Evolutionary conservation across 2,329 filamentous ascomycete species (phyloP), one percentile per base, ranked within the genome.

Genomic region (Scytalidium sp.): DNA sequence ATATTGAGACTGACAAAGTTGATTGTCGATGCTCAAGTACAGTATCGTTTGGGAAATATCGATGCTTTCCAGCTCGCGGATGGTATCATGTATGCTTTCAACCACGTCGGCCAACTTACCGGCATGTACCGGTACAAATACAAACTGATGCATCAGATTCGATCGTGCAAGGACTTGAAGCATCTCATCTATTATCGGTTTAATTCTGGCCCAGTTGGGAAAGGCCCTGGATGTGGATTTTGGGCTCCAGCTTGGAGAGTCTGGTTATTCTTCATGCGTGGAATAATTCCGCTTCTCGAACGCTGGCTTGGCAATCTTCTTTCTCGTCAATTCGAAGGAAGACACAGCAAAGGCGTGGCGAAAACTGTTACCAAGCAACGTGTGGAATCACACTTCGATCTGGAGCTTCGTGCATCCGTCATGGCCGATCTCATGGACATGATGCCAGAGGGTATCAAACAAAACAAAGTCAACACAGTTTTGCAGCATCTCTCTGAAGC

Each of bases 41-140:
- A 99, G 68, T 99, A 97, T 66, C 87, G 94, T 22, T 76, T 99
- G 36, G 95, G 95, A 51, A 99, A 99, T 64, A 97, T 99, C 56
- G 94, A 99, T 69, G 94, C 95, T 32, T 99, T 99, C 76, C 94
- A 99, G 69, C 84, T 99, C 57, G 94, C 94, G 3, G 94, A 99
- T 69, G 94, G 94, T 69, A 99, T 99, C 50, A 77, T 97, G n/a
- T 99, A 99, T 62, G 95, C 94, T 17, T 99, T 99, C 75, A 99
- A 99, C 72, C 94, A 99, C 61, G 94, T 99, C 50, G 94, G 94
- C 54, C 95, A 99, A 70, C 77, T 99, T 54, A 99, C 94, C 15
- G 94, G 94, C 67, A 99, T 99, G 94, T 99, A 99, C 73, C 88
- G 94, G 53, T 99, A 99, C 81, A 99, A 99, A 78, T 99, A 99